These are phyloP conservation scores for Hordeum marinum DNA, from an alignment of 176 grass and related monocot species.

Conservation along the genomic window DNA sequence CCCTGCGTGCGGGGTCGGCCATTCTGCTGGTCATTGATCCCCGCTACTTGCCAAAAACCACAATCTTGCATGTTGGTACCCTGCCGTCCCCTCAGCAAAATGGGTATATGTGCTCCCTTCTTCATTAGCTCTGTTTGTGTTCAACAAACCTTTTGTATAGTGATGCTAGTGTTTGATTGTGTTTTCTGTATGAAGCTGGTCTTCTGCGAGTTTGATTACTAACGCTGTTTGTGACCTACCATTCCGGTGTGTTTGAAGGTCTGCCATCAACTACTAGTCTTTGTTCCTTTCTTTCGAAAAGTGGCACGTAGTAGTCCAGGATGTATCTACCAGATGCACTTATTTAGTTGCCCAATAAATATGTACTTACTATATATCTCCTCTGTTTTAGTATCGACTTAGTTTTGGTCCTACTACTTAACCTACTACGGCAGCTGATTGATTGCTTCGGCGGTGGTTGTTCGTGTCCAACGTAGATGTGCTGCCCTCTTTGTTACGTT, in stretches of 20 bases:
- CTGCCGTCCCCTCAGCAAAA: neutral
- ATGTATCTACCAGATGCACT: neutral
- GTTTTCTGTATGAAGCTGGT: neutral
- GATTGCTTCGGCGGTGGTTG: neutral
- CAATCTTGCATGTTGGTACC: neutral
- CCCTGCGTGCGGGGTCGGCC: neutral
- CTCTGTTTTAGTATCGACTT: neutral
- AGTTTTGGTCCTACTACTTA: neutral
- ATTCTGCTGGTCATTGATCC: neutral
- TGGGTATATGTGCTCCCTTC: neutral
- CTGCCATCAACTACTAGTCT: neutral
- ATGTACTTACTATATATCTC: neutral
- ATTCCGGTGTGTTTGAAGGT: slow-evolving; percentile 9
- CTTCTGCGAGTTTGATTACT: neutral
- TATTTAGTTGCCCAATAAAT: neutral
- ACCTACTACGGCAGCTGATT: slow-evolving; percentile 26
- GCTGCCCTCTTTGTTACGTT: no score
- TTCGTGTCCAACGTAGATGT: neutral
- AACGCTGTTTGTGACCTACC: neutral
- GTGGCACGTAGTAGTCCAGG: neutral
- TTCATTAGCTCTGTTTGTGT: neutral
- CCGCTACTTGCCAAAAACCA: neutral
- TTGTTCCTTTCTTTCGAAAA: no score
- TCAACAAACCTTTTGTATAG: neutral
- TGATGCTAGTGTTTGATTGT: neutral